Evolutionary conservation across 768 basidiomycete species (phyloP).

Genomic region (Pholiota conissans): DNA sequence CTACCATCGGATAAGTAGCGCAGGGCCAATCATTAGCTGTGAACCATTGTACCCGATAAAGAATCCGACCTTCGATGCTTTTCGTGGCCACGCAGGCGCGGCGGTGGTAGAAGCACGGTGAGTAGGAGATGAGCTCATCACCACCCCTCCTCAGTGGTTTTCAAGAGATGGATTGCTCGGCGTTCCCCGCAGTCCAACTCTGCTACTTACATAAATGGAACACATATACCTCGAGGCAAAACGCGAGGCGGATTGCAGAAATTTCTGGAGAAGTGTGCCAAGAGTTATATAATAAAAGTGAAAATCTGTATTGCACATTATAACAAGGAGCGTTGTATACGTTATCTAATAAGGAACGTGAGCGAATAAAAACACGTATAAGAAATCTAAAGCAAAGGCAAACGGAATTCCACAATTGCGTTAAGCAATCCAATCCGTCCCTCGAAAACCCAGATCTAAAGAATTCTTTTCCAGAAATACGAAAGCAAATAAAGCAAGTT

Average conservation of each 20-base stretch:
- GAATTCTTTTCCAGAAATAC: background rate
- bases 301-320: background rate
- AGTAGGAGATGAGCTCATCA: slow-evolving; percentile 39
- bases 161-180: slow-evolving; percentile 30
- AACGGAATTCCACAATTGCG: background rate
- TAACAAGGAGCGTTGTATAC: background rate
- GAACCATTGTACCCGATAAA: background rate
- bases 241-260: background rate
- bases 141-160: slow-evolving; percentile 32
- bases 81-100: slow-evolving; percentile 48
- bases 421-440: background rate
- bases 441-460: background rate
- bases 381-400: background rate
- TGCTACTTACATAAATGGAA: slow-evolving; percentile 14
- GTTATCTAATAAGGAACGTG: background rate
- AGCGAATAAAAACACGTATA: slow-evolving; percentile 1
- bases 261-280: background rate
- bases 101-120: slow-evolving; percentile 54
- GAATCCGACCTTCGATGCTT: slow-evolving; percentile 48
- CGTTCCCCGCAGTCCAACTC: slow-evolving; percentile 23
- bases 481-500: background rate
- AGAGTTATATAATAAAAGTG: background rate
- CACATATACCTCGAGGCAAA: slow-evolving; percentile 14
- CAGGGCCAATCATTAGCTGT: background rate
- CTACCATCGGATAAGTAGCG: slow-evolving; percentile 25